phyloP scores from a whole-genome alignment of 768 basidiomycete genomes.

The Kwoniella dejecticola region DNA sequence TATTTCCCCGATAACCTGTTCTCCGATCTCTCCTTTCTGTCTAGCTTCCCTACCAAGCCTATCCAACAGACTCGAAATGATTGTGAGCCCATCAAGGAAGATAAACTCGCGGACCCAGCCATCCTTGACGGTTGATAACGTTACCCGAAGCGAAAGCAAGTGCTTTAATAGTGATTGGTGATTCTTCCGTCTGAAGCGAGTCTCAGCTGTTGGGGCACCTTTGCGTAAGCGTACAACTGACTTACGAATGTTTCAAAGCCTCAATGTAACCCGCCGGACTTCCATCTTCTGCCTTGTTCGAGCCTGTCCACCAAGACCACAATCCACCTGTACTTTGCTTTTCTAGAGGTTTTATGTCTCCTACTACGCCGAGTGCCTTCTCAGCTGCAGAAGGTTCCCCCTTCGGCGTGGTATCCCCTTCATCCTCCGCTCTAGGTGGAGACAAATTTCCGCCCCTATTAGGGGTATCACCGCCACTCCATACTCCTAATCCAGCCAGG shows the following conservation, averaged over 20 bases:
- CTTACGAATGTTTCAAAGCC: constrained; percentile 24
- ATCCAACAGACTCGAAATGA: constrained; percentile 58
- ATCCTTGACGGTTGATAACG: constrained; percentile 78
- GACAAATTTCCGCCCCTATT: neutral
- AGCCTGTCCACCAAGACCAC: constrained; percentile 78
- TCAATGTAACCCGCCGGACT: constrained; percentile 37
- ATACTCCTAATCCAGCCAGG: constrained; percentile 39
- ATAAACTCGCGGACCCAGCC: constrained; percentile 79
- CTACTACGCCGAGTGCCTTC: constrained; percentile 8
- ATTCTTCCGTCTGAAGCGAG: constrained; percentile 50
- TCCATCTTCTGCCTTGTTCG: constrained; percentile 58
- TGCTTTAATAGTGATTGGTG: constrained; percentile 75
- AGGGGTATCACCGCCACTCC: constrained; percentile 24
- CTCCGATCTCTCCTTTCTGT: constrained; percentile 64
- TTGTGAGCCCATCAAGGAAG: constrained; percentile 67
- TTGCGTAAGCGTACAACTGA: neutral
- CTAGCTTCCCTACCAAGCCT: constrained; percentile 60
- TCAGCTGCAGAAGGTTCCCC: constrained; percentile 19
- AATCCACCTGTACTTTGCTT: constrained; percentile 66
- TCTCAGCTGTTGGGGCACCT: neutral
- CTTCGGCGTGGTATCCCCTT: constrained; percentile 10
- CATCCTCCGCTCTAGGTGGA: neutral
- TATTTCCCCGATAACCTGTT: constrained; percentile 68
- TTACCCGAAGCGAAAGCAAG: constrained; percentile 77
- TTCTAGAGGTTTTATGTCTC: constrained; percentile 27